phyloP scores from a whole-genome alignment of 805 yeast genomes.

The Kodamaea nitidulidarum region DNA sequence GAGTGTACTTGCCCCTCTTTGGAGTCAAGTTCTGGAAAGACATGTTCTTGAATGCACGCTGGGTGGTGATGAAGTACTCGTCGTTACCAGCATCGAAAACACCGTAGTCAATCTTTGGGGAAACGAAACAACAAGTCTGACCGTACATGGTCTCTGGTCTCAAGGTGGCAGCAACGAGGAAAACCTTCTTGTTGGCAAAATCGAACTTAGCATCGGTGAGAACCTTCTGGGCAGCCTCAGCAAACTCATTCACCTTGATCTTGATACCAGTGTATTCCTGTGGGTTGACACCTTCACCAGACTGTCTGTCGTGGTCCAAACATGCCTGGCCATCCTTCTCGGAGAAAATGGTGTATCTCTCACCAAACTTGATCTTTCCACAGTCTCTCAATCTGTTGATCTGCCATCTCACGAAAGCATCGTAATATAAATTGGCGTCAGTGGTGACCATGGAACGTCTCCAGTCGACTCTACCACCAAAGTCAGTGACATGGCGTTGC shows the following conservation, averaged over 20 bases:
- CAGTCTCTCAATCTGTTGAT: conserved; percentile 79
- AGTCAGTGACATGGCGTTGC: conserved; percentile 67
- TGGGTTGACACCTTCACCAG: conserved; percentile 96
- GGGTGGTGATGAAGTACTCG: conserved; percentile 76
- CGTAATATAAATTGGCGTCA: conserved; percentile 91
- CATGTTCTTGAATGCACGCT: conserved; percentile 97
- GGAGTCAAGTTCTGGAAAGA: conserved; percentile 91
- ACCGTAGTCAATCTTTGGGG: conserved; percentile 92
- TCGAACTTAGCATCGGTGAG: conserved; percentile 49
- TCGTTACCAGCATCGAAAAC: conserved; percentile 77
- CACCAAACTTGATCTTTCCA: conserved; percentile 95
- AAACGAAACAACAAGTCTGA: conserved; percentile 96
- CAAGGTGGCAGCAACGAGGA: conserved; percentile 90
- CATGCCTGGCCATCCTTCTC: conserved; percentile 99
- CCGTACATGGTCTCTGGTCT: conserved; percentile 99
- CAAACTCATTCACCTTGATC: conserved; percentile 64
- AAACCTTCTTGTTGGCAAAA: conserved; percentile 57
- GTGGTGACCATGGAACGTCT: conserved; percentile 94
- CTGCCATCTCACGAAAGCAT: conserved; percentile 94
- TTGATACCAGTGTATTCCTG: conserved; percentile 95
- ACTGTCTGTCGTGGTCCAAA: conserved; percentile 97
- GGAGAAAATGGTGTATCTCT: conserved; percentile 94
- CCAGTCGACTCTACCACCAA: conserved; percentile 98
- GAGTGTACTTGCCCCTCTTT: conserved; percentile 68
- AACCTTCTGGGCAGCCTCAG: conserved; percentile 51